These are phyloP conservation scores for Aspergillus baeticus DNA, from an alignment of 495 filamentous ascomycete species.

Conservation along the genomic window DNA sequence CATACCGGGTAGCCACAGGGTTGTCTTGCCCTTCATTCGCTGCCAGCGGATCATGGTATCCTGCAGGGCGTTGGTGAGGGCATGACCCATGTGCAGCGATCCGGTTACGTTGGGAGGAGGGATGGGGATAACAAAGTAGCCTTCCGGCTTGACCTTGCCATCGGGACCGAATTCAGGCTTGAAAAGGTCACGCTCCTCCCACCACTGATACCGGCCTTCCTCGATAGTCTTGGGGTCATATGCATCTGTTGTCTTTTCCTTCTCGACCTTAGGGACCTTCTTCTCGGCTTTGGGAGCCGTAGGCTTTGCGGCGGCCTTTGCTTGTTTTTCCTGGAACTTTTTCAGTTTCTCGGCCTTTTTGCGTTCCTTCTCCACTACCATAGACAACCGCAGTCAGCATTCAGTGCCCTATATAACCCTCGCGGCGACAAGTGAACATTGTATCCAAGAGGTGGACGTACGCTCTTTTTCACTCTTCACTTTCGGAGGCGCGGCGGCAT, in stretches of 20 bases:
- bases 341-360: constrained; percentile 59
- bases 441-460: constrained; percentile 28
- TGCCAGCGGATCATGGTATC: constrained; percentile 75
- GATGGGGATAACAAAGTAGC: constrained; percentile 69
- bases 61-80: constrained; percentile 65
- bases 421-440: background rate
- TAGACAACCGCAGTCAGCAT: constrained; percentile 19
- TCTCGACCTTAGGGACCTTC: constrained; percentile 51
- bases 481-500: constrained; percentile 46
- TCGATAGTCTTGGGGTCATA: constrained; percentile 59
- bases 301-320: constrained; percentile 43
- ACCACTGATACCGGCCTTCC: constrained; percentile 56
- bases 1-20: constrained; percentile 71
- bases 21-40: constrained; percentile 63
- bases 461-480: constrained; percentile 61
- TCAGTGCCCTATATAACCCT: background rate
- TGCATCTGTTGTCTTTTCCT: constrained; percentile 52
- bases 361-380: constrained; percentile 53
- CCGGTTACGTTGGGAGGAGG: constrained; percentile 81
- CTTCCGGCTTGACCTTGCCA: constrained; percentile 64
- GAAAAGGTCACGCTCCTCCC: constrained; percentile 68
- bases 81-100: constrained; percentile 70
- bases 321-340: constrained; percentile 59
- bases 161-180: constrained; percentile 65
- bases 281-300: constrained; percentile 52